Conservation (phyloP, 768 basidiomycete species). For the Tricholoma hemisulphureum region DNA sequence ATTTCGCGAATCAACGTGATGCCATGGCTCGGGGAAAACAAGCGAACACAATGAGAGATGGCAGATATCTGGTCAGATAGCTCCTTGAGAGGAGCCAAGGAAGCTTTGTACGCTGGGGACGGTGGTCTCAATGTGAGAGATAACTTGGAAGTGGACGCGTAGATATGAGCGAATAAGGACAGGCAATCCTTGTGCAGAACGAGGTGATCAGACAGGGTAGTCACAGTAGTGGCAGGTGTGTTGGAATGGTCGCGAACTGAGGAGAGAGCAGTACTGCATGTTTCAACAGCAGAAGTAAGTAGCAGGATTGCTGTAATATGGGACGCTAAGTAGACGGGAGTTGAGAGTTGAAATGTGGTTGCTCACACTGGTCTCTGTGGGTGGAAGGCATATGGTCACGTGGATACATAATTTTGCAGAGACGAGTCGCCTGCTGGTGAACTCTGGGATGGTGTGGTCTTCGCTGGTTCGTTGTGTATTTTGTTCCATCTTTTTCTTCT, state of each 20-base stretch:
- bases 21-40: conserved; percentile 48
- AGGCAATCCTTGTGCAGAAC: conserved; percentile 55
- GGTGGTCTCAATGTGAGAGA: conserved; percentile 62
- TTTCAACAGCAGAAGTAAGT: conserved; percentile 33
- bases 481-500: background rate
- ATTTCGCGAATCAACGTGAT: conserved; percentile 46
- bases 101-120: conserved; percentile 49
- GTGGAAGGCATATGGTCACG: conserved; percentile 12
- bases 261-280: conserved; percentile 37
- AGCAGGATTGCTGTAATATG: conserved; percentile 28
- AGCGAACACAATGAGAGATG: conserved; percentile 47
- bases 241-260: conserved; percentile 20
- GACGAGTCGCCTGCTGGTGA: background rate
- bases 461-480: background rate
- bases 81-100: conserved; percentile 52
- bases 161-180: conserved; percentile 57
- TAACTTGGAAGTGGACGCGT: conserved; percentile 57
- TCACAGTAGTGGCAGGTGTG: conserved; percentile 27
- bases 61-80: conserved; percentile 48
- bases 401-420: conserved; percentile 3
- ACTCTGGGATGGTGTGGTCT: conserved; percentile 10
- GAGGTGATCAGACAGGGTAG: conserved; percentile 30
- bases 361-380: conserved; percentile 12
- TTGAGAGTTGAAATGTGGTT: background rate
- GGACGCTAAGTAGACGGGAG: background rate